Evolutionary conservation across 768 basidiomycete genomes (phyloP).

Genomic region (Gymnopilus dilepis): DNA sequence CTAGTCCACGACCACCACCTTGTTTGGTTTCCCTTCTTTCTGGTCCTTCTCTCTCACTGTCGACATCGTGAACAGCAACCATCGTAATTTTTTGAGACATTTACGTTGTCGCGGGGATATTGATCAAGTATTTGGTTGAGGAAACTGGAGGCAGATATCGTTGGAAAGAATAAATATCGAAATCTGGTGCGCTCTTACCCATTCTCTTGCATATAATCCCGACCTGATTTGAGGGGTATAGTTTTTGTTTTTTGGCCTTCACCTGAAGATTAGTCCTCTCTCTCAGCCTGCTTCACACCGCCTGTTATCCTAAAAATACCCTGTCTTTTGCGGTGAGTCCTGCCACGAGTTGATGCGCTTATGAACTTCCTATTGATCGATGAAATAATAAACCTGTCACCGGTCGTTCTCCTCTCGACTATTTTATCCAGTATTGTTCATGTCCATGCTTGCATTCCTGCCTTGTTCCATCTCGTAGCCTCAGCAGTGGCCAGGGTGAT

Average conservation of each 20-base stretch:
- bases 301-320: not conserved
- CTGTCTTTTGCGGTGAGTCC: constrained; percentile 1
- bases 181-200: too few species aligned
- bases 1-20: not conserved
- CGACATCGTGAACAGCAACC: too few species aligned
- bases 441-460: not conserved
- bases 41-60: too few species aligned
- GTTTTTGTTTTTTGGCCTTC: not conserved
- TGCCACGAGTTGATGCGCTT: constrained; percentile 4
- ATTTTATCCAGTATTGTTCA: not conserved
- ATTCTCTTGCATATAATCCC: too few species aligned
- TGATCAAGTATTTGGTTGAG: too few species aligned
- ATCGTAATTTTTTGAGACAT: too few species aligned
- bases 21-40: too few species aligned
- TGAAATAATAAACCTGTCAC: not conserved
- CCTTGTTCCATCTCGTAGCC: not conserved
- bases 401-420: not conserved
- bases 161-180: too few species aligned
- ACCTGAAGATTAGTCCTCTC: not conserved
- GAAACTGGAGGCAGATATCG: too few species aligned
- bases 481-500: not conserved
- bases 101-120: too few species aligned
- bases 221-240: too few species aligned
- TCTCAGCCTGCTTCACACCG: not conserved
- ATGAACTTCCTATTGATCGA: not conserved